A percentile compares a stretch with the other conserved stretches of the same genome.
Evolutionary conservation across 208 protist genomes (phyloP).

Genomic region (Vickermania spadyakhi): DNA sequence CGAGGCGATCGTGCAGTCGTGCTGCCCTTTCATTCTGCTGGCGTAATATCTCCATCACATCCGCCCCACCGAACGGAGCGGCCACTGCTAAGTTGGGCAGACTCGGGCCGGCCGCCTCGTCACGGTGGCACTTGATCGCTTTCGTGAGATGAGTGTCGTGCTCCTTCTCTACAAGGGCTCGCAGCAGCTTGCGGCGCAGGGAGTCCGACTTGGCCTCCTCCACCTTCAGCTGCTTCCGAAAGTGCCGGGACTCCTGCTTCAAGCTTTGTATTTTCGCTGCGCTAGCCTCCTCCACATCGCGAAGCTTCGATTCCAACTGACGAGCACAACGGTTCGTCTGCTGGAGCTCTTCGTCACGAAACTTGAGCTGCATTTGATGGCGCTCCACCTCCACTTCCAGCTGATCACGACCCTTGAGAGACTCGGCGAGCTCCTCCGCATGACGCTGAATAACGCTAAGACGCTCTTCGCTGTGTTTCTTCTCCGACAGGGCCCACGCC

Average conservation of each 20-base stretch:
- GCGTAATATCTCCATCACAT: slow-evolving; percentile 51
- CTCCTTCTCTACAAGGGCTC: slow-evolving; percentile 45
- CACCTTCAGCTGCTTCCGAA: slow-evolving; percentile 28
- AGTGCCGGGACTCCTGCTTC: slow-evolving; percentile 32
- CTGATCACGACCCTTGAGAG: slow-evolving; percentile 18
- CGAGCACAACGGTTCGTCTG: slow-evolving; percentile 27
- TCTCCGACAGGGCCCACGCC: slow-evolving; percentile 41
- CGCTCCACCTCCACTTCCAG: slow-evolving; percentile 33
- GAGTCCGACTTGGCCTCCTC: slow-evolving; percentile 37
- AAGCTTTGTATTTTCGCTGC: slow-evolving; percentile 25
- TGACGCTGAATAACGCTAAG: slow-evolving; percentile 31
- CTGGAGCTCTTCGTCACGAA: slow-evolving; percentile 31
- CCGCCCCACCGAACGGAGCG: slow-evolving; percentile 2
- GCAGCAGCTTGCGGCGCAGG: slow-evolving; percentile 47
- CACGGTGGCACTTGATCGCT: background rate
- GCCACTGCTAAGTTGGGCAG: slow-evolving; percentile 1
- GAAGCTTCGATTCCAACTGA: slow-evolving; percentile 20
- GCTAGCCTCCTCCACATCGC: slow-evolving; percentile 42
- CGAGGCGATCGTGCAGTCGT: slow-evolving; percentile 42
- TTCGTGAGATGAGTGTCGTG: slow-evolving; percentile 2
- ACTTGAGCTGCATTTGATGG: slow-evolving; percentile 32
- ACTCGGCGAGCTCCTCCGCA: slow-evolving; percentile 30
- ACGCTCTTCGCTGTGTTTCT: slow-evolving; percentile 25
- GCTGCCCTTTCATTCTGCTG: slow-evolving; percentile 57
- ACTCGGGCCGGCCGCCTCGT: background rate